Percentiles rank a stretch among this genome's conserved stretches.
These are phyloP conservation scores for Xylaria sp. DNA, from an alignment of 2,329 filamentous ascomycete species.

Conservation along the genomic window DNA sequence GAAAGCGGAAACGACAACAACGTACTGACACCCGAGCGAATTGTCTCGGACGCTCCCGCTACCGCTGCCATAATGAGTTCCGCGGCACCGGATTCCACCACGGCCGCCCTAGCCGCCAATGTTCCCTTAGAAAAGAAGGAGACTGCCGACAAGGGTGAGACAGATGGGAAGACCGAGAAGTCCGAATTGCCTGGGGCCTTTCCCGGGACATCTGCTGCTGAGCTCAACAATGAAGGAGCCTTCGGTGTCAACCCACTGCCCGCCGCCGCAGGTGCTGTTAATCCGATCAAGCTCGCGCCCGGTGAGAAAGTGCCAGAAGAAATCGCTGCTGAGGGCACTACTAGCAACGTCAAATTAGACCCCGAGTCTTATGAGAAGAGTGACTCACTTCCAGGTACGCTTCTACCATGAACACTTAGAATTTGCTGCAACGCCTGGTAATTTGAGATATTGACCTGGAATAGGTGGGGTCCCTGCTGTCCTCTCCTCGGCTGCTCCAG, in stretches of 20 bases:
- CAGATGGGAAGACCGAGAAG: slow-evolving; percentile 32
- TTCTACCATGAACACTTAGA: slow-evolving; percentile 23
- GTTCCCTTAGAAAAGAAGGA: slow-evolving; percentile 71
- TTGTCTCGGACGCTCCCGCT: slow-evolving; percentile 61
- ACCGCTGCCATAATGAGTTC: slow-evolving; percentile 71
- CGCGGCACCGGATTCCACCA: slow-evolving; percentile 76
- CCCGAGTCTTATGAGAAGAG: slow-evolving; percentile 88
- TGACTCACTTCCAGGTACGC: slow-evolving; percentile 67
- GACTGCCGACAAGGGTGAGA: slow-evolving; percentile 44
- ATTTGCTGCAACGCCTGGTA: neutral
- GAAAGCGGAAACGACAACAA: slow-evolving; percentile 90
- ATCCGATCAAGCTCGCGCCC: slow-evolving; percentile 82
- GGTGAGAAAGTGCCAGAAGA: slow-evolving; percentile 83
- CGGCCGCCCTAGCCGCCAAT: slow-evolving; percentile 73
- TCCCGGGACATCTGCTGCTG: slow-evolving; percentile 74
- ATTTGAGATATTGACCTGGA: slow-evolving; percentile 27
- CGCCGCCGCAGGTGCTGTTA: slow-evolving; percentile 72
- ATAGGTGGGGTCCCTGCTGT: slow-evolving; percentile 42
- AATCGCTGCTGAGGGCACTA: slow-evolving; percentile 74
- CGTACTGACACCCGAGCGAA: slow-evolving; percentile 81
- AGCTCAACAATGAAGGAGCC: slow-evolving; percentile 51
- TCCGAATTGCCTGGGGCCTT: slow-evolving; percentile 74
- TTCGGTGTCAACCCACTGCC: slow-evolving; percentile 72
- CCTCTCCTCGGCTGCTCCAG: slow-evolving; percentile 55
- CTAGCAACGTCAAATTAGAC: slow-evolving; percentile 80